Percentiles rank a stretch among this genome's conserved stretches.
phyloP scores from a whole-genome alignment of 768 basidiomycete species.

The Chalciporus chontae region DNA sequence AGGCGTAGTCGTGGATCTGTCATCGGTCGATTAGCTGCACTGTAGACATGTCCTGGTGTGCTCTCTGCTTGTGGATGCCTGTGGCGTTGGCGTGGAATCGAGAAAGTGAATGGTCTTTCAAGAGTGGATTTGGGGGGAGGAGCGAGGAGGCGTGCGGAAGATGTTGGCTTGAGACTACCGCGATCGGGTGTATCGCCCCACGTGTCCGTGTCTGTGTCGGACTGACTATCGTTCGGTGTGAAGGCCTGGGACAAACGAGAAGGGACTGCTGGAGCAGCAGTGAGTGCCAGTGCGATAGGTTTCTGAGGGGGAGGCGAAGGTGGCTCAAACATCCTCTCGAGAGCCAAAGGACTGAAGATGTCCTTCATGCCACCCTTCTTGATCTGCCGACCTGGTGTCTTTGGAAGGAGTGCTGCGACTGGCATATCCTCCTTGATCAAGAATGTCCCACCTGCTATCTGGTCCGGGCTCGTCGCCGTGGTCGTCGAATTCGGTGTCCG shows the following conservation, averaged over 20 bases:
- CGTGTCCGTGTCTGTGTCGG: constrained; percentile 19
- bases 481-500: constrained; percentile 40
- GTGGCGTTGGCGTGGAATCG: constrained; percentile 47
- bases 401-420: constrained; percentile 52
- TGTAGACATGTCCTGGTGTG: constrained; percentile 41
- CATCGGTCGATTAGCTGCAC: constrained; percentile 29
- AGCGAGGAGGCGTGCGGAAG: constrained; percentile 5
- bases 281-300: constrained; percentile 19
- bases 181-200: constrained; percentile 12
- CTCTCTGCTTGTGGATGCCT: constrained; percentile 55
- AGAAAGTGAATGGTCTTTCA: constrained; percentile 72
- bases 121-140: constrained; percentile 37
- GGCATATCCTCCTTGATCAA: constrained; percentile 68
- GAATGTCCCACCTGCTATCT: constrained; percentile 61
- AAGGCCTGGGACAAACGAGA: constrained; percentile 39
- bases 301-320: constrained; percentile 66
- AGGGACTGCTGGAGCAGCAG: constrained; percentile 29
- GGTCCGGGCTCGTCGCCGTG: constrained; percentile 26
- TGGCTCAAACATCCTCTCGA: constrained; percentile 93
- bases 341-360: constrained; percentile 82
- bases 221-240: constrained; percentile 27
- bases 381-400: constrained; percentile 55
- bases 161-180: constrained; percentile 3
- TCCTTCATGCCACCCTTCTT: constrained; percentile 67
- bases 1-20: constrained; percentile 79